Percentiles rank a stretch among this genome's conserved stretches.
phyloP scores from a whole-genome alignment of 805 yeast species.

The Brettanomyces custersianus region DNA sequence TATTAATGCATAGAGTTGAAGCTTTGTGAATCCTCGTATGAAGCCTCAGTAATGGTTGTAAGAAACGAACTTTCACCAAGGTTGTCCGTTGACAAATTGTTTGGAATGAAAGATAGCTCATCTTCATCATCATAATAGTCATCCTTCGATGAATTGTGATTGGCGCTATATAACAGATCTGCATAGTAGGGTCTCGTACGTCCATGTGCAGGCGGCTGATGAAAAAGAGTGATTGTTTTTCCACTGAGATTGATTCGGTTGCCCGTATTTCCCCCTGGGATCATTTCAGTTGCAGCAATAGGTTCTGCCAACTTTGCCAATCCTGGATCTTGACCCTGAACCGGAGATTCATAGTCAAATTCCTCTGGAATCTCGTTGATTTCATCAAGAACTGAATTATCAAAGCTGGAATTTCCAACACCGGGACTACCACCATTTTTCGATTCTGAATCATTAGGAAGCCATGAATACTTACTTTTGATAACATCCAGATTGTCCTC shows the following conservation, averaged over 20 bases:
- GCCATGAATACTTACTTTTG: constrained; percentile 3
- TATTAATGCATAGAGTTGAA: not conserved
- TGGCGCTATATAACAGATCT: constrained; percentile 3
- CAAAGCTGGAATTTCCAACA: constrained; percentile 7
- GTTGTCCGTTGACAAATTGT: not conserved
- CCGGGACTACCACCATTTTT: not conserved
- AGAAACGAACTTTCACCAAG: constrained; percentile 2
- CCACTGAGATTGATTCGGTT: constrained; percentile 15
- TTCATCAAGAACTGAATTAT: constrained; percentile 26
- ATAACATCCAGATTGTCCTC: constrained; percentile 6
- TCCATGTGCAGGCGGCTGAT: constrained; percentile 7
- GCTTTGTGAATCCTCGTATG: constrained; percentile 2
- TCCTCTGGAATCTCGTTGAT: constrained; percentile 29
- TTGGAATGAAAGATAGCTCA: not conserved
- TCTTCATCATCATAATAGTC: constrained; percentile 1
- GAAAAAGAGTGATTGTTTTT: constrained; percentile 24
- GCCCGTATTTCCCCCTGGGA: not conserved
- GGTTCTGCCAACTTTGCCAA: too few species aligned
- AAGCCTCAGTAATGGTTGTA: constrained; percentile 3
- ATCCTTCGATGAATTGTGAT: not conserved
- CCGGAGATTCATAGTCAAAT: constrained; percentile 12
- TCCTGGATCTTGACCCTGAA: too few species aligned
- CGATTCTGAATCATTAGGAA: not conserved
- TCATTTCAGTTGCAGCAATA: constrained; percentile 1
- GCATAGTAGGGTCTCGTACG: not conserved